These are phyloP conservation scores for Solanum peruvianum DNA, from an alignment of 257 asterid genomes.

Conservation along the genomic window DNA sequence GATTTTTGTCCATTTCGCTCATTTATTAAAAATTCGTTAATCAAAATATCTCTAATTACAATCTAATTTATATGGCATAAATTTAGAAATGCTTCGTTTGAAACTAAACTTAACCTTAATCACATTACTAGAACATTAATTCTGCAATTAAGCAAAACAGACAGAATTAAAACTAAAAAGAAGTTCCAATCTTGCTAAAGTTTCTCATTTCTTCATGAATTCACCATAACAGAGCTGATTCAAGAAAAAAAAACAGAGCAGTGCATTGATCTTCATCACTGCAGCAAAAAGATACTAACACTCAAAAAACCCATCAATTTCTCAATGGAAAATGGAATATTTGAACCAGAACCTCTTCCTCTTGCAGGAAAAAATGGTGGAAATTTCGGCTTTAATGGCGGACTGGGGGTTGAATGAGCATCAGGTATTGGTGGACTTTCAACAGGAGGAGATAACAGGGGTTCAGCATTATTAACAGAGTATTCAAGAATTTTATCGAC, in stretches of 20 bases:
- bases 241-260: not conserved
- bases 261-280: not conserved
- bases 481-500: constrained; percentile 39
- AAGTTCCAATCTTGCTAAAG: not conserved
- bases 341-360: not conserved
- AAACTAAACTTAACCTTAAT: not conserved
- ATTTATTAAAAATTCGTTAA: no score
- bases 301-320: not conserved
- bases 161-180: not conserved
- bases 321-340: not conserved
- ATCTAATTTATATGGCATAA: not conserved
- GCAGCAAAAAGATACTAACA: not conserved
- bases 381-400: not conserved
- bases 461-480: constrained; percentile 13
- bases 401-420: not conserved
- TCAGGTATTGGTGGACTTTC: not conserved
- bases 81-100: not conserved
- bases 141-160: not conserved
- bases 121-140: not conserved
- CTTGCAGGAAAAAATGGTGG: not conserved
- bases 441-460: not conserved
- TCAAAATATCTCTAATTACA: no score
- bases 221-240: not conserved
- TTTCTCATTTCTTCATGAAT: not conserved
- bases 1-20: not conserved